These are phyloP conservation scores for Coemansia javaensis DNA, from an alignment of 192 early-diverging fungal species.

Conservation along the genomic window DNA sequence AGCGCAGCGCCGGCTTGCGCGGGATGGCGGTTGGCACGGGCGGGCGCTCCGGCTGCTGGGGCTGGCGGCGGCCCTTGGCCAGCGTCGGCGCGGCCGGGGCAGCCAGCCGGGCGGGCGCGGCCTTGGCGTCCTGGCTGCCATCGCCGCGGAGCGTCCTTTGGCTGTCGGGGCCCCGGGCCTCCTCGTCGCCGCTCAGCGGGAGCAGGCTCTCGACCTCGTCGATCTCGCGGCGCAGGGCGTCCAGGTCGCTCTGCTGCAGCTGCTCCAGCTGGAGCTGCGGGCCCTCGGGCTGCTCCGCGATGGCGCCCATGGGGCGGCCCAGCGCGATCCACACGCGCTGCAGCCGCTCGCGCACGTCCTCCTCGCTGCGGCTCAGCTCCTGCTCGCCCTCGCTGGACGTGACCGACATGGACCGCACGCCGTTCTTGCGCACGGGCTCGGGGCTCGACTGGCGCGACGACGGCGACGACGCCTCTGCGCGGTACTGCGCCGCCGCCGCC, in stretches of 20 bases:
- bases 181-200: constrained; percentile 12
- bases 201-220: constrained; percentile 35
- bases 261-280: no score
- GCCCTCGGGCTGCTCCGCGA: constrained; percentile 11
- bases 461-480: constrained; percentile 3
- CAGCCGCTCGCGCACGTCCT: constrained; percentile 36
- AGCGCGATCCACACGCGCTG: constrained; percentile 34
- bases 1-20: constrained; percentile 14
- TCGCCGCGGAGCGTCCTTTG: constrained; percentile 7
- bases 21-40: constrained; percentile 12
- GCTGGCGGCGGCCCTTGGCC: constrained; percentile 9
- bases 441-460: constrained; percentile 27
- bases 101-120: constrained; percentile 1
- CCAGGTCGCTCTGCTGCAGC: constrained; percentile 5
- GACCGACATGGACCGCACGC: constrained; percentile 12
- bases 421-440: constrained; percentile 5
- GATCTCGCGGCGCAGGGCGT: constrained; percentile 25
- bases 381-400: constrained; percentile 19
- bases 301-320: neutral
- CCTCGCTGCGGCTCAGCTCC: constrained; percentile 28
- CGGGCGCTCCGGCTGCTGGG: neutral
- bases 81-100: constrained; percentile 9
- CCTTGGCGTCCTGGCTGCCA: constrained; percentile 1
- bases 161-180: no score
- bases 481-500: neutral